phyloP scores from a whole-genome alignment of 805 yeast species.

The Wickerhamomyces subpelliculosus region DNA sequence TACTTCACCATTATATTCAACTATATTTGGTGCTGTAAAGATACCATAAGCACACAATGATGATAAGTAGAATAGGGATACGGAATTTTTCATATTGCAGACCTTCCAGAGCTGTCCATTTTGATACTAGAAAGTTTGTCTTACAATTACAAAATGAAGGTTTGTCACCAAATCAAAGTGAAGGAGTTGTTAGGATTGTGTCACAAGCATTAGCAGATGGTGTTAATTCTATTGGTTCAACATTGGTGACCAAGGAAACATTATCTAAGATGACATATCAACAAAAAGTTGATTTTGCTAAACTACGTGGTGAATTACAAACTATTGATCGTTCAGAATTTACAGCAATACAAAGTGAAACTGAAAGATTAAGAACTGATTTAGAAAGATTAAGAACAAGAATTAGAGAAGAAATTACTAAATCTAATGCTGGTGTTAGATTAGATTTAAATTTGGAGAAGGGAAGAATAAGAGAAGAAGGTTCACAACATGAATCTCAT shows the following conservation, averaged over 20 bases:
- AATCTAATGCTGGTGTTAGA: constrained; percentile 83
- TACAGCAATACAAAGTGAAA: constrained; percentile 75
- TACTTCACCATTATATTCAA: too few relatives aligned
- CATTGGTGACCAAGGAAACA: constrained; percentile 79
- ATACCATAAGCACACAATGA: neutral
- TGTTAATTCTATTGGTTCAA: constrained; percentile 62
- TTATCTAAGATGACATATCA: constrained; percentile 83
- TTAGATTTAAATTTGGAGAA: constrained; percentile 89
- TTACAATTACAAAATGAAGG: constrained; percentile 44
- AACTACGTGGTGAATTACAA: constrained; percentile 85
- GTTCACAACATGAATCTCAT: constrained; percentile 85
- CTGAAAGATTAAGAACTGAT: constrained; percentile 76
- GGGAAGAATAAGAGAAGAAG: constrained; percentile 92
- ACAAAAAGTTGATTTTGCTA: constrained; percentile 95
- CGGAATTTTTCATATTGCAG: constrained; percentile 1
- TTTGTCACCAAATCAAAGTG: constrained; percentile 70
- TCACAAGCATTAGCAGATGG: constrained; percentile 76
- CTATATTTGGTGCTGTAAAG: too few relatives aligned
- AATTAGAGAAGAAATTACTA: constrained; percentile 85
- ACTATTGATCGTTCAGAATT: constrained; percentile 84
- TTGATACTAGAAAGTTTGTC: constrained; percentile 22
- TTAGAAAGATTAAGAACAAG: constrained; percentile 79
- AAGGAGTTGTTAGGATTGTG: constrained; percentile 68
- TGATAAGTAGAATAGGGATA: neutral
- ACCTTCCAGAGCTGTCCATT: constrained; percentile 8